Base-by-base conservation (phyloP, 306 rosid species). In the Corylus americana region DNA sequence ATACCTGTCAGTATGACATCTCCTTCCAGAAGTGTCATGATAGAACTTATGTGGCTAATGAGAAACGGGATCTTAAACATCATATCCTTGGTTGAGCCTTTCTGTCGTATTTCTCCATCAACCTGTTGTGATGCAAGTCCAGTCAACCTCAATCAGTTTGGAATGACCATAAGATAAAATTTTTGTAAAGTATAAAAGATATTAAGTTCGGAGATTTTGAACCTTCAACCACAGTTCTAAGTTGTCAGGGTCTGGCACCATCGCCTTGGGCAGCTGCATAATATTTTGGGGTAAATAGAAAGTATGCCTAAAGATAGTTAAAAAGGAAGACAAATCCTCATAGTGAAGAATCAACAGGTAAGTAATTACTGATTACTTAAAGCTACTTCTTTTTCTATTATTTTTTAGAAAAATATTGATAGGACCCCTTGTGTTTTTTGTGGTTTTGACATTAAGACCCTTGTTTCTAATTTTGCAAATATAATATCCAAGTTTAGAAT, bases 21-120 rank as follows among this genome's bases (percentile, higher is more conserved):
- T 82, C 98, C 97, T 89, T 92, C 97, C 69, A 94, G 83, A 85
- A 94, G 92, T 74, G 98, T 94, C 86, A 92, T 83, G 78, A 87
- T 10, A 58, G 97, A 90, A 82, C 97, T 94, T 74, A 92, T 91
- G 85, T 92, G 84, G 89, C 98, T 94, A 80, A 94, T 89, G 75
- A 94, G 90, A 88, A 81, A 94, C 17, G 98, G 98, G 66, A 94
- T 82, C 89, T 91, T 94, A 80, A 94, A 94, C 58, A 92, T 94
- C 97, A 90, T 91, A 82, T 94, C 95, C 88, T 90, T 92, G 80
- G 98, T 94, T 71, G 98, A 91, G 80, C 97, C 98, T 78, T 86
- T 94, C 86, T 94, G 98, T 83, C 94, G 92, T 78, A 90, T 72
- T 77, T 91, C 97, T 69, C 86, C 94, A 53, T 94, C 97, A 17